Percentiles rank a stretch among this genome's conserved stretches.
Evolutionary conservation across 805 yeast genomes (phyloP).

Genomic region (Lachancea sp.): DNA sequence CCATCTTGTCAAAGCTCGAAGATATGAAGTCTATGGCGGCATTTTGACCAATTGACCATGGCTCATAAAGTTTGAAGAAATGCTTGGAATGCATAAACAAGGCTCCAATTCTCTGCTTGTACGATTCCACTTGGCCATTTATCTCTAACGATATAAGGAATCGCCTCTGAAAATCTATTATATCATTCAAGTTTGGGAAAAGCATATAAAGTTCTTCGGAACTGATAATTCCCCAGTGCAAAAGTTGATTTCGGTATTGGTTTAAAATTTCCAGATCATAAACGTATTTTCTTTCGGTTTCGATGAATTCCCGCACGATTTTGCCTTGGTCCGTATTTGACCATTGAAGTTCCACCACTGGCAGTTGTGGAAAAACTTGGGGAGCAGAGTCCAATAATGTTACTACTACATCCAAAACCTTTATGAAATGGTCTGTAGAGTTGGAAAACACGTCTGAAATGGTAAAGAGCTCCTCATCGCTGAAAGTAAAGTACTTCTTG

Average conservation of each 20-base stretch:
- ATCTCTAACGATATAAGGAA: conserved; percentile 85
- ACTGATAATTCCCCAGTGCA: conserved; percentile 58
- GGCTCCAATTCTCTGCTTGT: conserved; percentile 81
- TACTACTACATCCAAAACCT: conserved; percentile 66
- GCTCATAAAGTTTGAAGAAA: conserved; percentile 83
- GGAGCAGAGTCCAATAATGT: conserved; percentile 53
- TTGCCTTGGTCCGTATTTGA: conserved; percentile 37
- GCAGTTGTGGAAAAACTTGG: conserved; percentile 32
- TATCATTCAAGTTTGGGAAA: conserved; percentile 77
- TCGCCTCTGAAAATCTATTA: conserved; percentile 88
- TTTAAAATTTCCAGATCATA: conserved; percentile 77
- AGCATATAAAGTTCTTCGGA: conserved; percentile 73
- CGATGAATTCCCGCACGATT: conserved; percentile 76
- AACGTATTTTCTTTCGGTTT: conserved; percentile 88
- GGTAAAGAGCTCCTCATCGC: conserved; percentile 80
- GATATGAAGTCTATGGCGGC: conserved; percentile 78
- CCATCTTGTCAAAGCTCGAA: conserved; percentile 38
- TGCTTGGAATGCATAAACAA: conserved; percentile 79
- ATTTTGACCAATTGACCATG: conserved; percentile 88
- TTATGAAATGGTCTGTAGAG: conserved; percentile 67
- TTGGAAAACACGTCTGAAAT: conserved; percentile 85
- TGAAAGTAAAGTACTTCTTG: conserved; percentile 62
- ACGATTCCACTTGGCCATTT: conserved; percentile 66
- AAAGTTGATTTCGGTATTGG: conserved; percentile 61
- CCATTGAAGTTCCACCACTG: conserved; percentile 10